Evolutionary conservation across 441 rosid genomes (phyloP), one percentile per base, ranked within the genome.

Genomic region (Hura crepitans): DNA sequence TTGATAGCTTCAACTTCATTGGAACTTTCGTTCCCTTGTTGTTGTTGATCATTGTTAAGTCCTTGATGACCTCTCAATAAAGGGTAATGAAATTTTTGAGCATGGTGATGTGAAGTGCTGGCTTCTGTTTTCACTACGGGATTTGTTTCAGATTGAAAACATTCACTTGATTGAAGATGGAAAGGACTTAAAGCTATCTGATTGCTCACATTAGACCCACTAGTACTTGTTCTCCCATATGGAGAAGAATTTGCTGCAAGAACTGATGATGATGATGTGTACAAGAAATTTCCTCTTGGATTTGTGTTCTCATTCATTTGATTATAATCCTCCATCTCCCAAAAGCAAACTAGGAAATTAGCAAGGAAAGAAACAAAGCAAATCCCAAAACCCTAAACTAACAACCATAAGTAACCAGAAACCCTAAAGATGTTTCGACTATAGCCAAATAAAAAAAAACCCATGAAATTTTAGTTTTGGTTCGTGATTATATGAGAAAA

Each of bases 91-190:
- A 85, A 81, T 77, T 77, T 85, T 11, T 68, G 80, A 35, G 60
- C 77, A 72, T 75, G 79, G 5, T 73, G 77, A 35, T 35, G 39
- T 35, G 90, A 87, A 62, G 84, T 77, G 76, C 80, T 84, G 3
- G 84, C 93, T 79, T 93, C 98, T 0, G 92, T 85, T 75, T 93
- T 93, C 68, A 93, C 94, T 60, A 77, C 72, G 35, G 87, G 77
- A 56, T 84, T 86, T 2, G 80, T 47, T 57, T 88, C 91, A 6
- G 96, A 83, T 74, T 84, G 89, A 73, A 79, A 87, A 65, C 87
- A 82, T 20, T 80, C 82, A 30, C 77, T 77, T 28, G 87, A 73
- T 71, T 83, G 92, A 59, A 82, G 84, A 69, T 89, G 86, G 61
- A 84, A 81, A 35, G 82, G 70, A 55, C 70, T 72, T 35, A 86